A percentile compares a stretch with the other conserved stretches of the same genome.
Evolutionary conservation across 176 grass and related monocot genomes (phyloP).

Genomic region (Carex pumila): DNA sequence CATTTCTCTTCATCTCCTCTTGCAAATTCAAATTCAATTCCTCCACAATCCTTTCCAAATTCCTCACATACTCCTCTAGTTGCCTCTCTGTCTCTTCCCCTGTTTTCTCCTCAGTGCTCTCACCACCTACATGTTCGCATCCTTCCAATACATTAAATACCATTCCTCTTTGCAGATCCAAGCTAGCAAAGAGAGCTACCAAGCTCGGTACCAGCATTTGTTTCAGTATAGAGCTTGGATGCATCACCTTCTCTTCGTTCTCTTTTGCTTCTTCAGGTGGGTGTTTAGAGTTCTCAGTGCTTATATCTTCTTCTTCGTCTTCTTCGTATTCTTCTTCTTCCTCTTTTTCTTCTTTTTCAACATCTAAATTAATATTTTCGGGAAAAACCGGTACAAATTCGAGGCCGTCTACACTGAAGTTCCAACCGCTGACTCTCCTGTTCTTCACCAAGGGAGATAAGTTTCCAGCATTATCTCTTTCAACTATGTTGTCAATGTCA

Average conservation of each 20-base stretch:
- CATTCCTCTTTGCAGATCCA: constrained; percentile 64
- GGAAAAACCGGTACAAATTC: constrained; percentile 34
- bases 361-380: background rate
- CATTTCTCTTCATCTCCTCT: constrained; percentile 46
- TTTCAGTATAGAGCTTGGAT: constrained; percentile 3
- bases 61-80: constrained; percentile 40
- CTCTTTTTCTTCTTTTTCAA: background rate
- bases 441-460: constrained; percentile 23
- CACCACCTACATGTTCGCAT: constrained; percentile 6
- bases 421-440: constrained; percentile 78
- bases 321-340: background rate
- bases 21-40: constrained; percentile 44
- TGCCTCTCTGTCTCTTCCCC: constrained; percentile 37
- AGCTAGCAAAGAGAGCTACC: constrained; percentile 53
- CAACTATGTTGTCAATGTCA: background rate
- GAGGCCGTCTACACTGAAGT: constrained; percentile 52
- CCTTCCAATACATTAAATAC: constrained; percentile 42
- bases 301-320: constrained; percentile 13
- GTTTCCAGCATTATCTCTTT: constrained; percentile 22
- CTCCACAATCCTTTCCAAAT: constrained; percentile 45
- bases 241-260: background rate
- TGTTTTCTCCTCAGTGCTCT: background rate
- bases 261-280: constrained; percentile 1
- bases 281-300: background rate
- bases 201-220: constrained; percentile 42